Evolutionary conservation across 805 yeast genomes (phyloP), one percentile per base, ranked within the genome.

Genomic region (Barnettozyma salicaria): DNA sequence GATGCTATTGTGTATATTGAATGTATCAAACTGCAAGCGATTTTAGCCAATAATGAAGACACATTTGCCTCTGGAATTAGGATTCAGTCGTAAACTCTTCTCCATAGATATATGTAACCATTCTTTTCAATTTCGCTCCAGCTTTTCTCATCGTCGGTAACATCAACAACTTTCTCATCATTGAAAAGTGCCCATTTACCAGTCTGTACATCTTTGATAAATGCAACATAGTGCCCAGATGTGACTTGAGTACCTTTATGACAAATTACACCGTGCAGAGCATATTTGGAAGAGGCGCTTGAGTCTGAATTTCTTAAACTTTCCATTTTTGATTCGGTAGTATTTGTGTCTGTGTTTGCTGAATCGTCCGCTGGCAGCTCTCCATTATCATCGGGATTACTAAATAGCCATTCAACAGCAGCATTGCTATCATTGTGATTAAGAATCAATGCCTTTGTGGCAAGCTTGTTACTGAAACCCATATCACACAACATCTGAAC

Each of bases 341-440:
- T 46, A 13, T 18, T 32, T 11, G 27, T 23, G 11, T 14, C 19
- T 27, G 26, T 11, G 5, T 19, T 5, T 44, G 55, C 8, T 44
- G n/a, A n/a, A n/a, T n/a, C n/a, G n/a, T n/a, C n/a, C n/a, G n/a
- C 49, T 4, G 65, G 64, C 4, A 80, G 47, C 6, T 58, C 68
- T 4, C 89, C 94, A 49, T 78, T 74, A 58, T 83, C 95, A 43
- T 83, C 83, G 9, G 94, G 86, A 53, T 90, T 73, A 18, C 63
- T 63, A 54, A 92, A 92, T 6, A 92, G 69, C 97, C 97, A 92
- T 42, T 88, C 96, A 5, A 88, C 82, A 4, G 97, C 83, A 1
- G 74, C 73, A 48, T 84, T 89, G 2, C 79, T 64, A 51, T 82
- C 81, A 19, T 74, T 73, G 6, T 64, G 60, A 48, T 72, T 79